Evolutionary conservation across 2,329 filamentous ascomycete species (phyloP), one percentile per base, ranked within the genome.

Genomic region (Lecanicillium sp.): DNA sequence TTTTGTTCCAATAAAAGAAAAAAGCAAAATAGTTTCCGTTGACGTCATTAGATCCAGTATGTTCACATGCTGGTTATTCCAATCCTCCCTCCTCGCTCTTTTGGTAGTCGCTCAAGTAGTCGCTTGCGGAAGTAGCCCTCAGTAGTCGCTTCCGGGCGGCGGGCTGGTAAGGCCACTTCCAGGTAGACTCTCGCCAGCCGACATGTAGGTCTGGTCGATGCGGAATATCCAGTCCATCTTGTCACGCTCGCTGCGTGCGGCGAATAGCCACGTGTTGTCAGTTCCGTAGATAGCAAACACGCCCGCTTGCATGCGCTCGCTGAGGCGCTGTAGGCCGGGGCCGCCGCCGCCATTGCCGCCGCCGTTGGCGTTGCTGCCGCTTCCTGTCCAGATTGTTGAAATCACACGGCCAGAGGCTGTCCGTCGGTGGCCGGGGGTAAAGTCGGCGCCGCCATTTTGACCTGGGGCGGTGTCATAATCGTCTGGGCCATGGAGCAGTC

Each of bases 181-280:
- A 8, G 61, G 55, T 23, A 59, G 54, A 52, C 72, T 75, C 36
- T 69, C 69, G 47, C 65, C 70, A 10, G 67, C 71, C 29, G 74
- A 71, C 58, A 77, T 65, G 56, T 77, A 81, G 44, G 84, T 87
- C 72, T 95, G 86, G 67, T 98, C 93, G 57, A 98, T 89, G 60
- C 86, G 85, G 66, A 94, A 79, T 57, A 98, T 95, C 93, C 93
- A 98, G 64, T 97, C 93, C 57, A 90, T 84, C 73, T 96, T 95
- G 66, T 96, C 90, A 41, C 84, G 78, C 70, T 96, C 91, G 58
- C 83, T 91, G 50, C 90, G 78, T 20, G 90, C 87, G 12, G 90
- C 88, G 65, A 98, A 97, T 33, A 98, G 74, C 79, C 90, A 98
- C 26, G 90, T 95, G 66, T 96, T 96, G 64, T 93, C 86, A 51